Evolutionary conservation across 495 filamentous ascomycete species (phyloP).

Genomic region (Tuber microsphaerosporum): DNA sequence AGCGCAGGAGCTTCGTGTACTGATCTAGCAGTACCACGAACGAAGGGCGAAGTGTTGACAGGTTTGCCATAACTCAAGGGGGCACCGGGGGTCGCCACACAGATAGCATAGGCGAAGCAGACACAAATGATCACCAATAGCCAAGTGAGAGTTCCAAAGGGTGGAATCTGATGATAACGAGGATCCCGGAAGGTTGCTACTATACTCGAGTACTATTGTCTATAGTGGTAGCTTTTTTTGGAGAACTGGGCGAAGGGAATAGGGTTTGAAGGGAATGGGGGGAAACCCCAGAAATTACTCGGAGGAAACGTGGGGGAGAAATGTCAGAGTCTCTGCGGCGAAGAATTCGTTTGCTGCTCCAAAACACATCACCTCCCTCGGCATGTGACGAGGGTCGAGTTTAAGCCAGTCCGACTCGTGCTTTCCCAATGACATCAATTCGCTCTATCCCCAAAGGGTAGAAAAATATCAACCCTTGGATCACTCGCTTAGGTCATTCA

Average conservation of each 20-base stretch:
- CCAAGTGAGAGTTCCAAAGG: neutral
- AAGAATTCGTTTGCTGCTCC: neutral
- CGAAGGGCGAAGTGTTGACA: slow-evolving; percentile 72
- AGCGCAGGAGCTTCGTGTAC: slow-evolving; percentile 57
- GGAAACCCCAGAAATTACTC: neutral
- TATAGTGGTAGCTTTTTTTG: neutral
- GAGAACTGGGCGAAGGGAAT: neutral
- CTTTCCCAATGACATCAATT: slow-evolving; percentile 5
- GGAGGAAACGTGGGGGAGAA: slow-evolving; percentile 2
- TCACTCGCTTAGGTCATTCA: neutral
- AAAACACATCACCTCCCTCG: neutral
- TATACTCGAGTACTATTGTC: neutral
- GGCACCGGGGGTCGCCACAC: neutral
- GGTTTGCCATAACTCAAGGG: slow-evolving; percentile 61
- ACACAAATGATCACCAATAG: neutral
- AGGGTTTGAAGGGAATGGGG: neutral
- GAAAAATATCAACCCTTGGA: neutral
- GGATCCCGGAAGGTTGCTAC: neutral
- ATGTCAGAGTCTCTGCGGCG: neutral
- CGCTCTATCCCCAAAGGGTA: slow-evolving; percentile 1
- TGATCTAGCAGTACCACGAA: slow-evolving; percentile 60
- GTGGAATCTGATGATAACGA: neutral
- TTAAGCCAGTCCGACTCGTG: neutral
- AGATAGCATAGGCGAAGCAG: neutral
- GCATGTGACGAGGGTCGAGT: slow-evolving; percentile 3